phyloP scores from a whole-genome alignment of 768 basidiomycete genomes.

The Hygrocybe punicea region DNA sequence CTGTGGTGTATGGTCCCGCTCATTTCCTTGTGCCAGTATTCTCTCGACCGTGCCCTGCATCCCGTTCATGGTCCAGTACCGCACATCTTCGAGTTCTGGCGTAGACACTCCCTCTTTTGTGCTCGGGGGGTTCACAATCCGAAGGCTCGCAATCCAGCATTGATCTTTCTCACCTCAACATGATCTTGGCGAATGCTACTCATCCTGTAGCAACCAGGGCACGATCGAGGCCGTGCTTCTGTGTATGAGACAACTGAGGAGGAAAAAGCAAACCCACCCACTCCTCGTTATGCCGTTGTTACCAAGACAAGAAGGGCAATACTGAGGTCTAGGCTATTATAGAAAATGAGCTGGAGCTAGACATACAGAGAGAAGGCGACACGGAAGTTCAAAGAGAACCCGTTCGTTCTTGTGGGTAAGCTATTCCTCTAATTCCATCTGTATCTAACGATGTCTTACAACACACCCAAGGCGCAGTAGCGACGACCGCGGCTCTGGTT shows the following conservation, averaged over 20 bases:
- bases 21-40: slow-evolving; percentile 62
- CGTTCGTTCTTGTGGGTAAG: no score
- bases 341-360: no score
- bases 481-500: no score
- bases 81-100: slow-evolving; percentile 61
- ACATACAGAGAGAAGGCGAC: no score
- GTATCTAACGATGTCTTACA: no score
- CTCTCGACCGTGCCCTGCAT: no score
- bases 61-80: slow-evolving; percentile 64
- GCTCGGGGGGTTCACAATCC: slow-evolving; percentile 64
- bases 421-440: no score
- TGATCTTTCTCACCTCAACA: slow-evolving; percentile 60
- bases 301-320: slow-evolving; percentile 35
- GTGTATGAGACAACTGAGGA: no score
- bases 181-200: slow-evolving; percentile 52
- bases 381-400: no score
- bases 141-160: slow-evolving; percentile 77
- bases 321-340: no score
- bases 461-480: no score
- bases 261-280: slow-evolving; percentile 44
- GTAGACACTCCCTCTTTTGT: slow-evolving; percentile 67
- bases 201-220: slow-evolving; percentile 44
- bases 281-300: slow-evolving; percentile 34
- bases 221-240: slow-evolving; percentile 47
- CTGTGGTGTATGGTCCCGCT: slow-evolving; percentile 3